These are phyloP conservation scores for Notholithocarpus densiflorus DNA, from an alignment of 306 rosid genomes.

Conservation along the genomic window DNA sequence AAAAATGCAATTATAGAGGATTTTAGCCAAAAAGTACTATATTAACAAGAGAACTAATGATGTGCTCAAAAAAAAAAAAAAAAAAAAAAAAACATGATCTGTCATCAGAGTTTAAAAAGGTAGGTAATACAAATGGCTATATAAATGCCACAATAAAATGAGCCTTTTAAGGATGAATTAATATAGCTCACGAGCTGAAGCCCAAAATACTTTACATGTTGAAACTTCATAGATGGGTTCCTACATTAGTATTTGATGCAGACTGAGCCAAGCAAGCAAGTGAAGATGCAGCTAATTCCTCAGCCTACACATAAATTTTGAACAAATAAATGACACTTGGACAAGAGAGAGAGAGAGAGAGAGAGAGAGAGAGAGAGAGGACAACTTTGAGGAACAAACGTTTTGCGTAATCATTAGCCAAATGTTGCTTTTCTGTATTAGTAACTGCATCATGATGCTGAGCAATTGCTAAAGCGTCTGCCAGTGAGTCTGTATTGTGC, in stretches of 20 bases:
- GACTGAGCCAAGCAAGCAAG: too few species aligned
- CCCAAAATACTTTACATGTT: background rate
- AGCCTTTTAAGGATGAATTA: background rate
- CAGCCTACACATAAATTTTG: constrained; percentile 31
- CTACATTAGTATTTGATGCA: too few species aligned
- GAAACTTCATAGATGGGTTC: background rate
- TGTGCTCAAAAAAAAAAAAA: background rate
- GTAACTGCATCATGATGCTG: constrained; percentile 87
- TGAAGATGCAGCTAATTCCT: constrained; percentile 30
- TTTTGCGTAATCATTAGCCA: constrained; percentile 75
- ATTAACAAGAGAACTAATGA: background rate
- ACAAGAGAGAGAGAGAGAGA: background rate
- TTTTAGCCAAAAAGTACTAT: too few species aligned
- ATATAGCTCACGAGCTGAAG: constrained; percentile 4
- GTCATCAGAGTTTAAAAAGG: too few species aligned
- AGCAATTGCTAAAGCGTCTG: constrained; percentile 80
- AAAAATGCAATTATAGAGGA: background rate
- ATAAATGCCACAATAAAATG: background rate
- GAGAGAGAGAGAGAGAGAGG: background rate
- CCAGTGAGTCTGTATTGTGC: constrained; percentile 68
- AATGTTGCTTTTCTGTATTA: constrained; percentile 77
- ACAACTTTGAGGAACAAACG: constrained; percentile 45
- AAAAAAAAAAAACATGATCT: background rate
- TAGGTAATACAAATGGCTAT: background rate
- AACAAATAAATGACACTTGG: constrained; percentile 4